These are phyloP conservation scores for Cladosporium cucumerinum DNA, from an alignment of 2,329 filamentous ascomycete species.

Conservation along the genomic window DNA sequence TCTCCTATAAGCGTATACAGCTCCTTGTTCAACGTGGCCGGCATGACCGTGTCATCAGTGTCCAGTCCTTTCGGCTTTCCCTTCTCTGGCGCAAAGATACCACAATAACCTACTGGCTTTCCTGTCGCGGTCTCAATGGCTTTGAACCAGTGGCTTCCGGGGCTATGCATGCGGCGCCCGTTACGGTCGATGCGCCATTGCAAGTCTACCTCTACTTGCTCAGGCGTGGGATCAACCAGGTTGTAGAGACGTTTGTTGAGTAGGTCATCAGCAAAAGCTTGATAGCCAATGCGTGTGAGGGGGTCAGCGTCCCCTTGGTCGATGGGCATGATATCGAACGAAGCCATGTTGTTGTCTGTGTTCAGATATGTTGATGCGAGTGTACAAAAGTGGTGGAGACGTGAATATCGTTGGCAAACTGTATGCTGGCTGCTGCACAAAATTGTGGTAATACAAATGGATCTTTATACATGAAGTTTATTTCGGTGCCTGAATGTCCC, in stretches of 20 bases:
- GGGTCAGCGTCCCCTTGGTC: neutral
- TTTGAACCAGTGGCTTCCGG: conserved; percentile 9
- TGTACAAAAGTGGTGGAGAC: no score
- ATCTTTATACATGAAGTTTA: neutral
- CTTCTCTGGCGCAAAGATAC: conserved; percentile 4
- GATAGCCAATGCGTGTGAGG: conserved; percentile 4
- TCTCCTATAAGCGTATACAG: neutral
- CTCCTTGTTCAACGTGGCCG: neutral
- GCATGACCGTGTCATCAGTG: neutral
- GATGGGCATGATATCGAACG: conserved; percentile 2
- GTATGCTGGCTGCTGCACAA: neutral
- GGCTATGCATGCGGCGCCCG: neutral
- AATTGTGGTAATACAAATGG: neutral
- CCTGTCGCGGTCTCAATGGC: conserved; percentile 9
- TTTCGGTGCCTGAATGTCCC: neutral
- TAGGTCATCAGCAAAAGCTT: conserved; percentile 7
- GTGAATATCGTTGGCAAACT: neutral
- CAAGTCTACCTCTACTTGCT: neutral
- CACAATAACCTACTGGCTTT: conserved; percentile 4
- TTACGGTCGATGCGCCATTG: conserved; percentile 11
- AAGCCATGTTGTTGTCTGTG: neutral
- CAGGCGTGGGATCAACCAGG: neutral
- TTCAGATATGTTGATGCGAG: neutral
- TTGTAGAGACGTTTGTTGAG: conserved; percentile 10
- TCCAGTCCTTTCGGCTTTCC: neutral